phyloP scores from a whole-genome alignment of 2,329 filamentous ascomycete genomes.

The Geosmithia putterillii region DNA sequence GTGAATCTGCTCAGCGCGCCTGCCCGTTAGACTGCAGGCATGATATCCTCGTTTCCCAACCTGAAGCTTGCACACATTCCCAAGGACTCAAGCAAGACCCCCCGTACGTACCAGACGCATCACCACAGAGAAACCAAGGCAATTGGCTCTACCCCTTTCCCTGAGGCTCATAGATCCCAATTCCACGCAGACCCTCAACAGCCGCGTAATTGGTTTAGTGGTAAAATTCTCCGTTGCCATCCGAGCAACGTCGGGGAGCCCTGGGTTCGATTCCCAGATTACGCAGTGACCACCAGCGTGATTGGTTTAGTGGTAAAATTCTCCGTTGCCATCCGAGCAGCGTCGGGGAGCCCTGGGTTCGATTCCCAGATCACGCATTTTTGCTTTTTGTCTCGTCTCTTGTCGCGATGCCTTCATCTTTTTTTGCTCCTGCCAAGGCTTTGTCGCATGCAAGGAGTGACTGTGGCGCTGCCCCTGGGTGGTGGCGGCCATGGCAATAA shows the following conservation, averaged over 20 bases:
- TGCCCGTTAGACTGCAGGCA: no score
- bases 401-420: no score
- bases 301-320: background rate
- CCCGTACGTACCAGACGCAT: no score
- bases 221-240: constrained; percentile 1
- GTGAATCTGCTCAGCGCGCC: no score
- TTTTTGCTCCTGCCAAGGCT: no score
- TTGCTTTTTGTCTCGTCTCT: background rate
- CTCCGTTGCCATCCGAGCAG: background rate
- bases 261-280: constrained; percentile 1
- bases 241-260: constrained; percentile 1
- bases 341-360: background rate
- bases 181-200: background rate
- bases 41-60: no score
- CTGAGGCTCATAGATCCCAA: background rate
- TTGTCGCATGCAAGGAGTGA: no score
- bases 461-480: no score
- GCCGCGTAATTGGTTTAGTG: constrained; percentile 1
- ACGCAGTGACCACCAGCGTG: background rate
- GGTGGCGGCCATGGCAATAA: no score
- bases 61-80: no score
- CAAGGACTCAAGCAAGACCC: no score
- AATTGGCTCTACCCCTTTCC: background rate
- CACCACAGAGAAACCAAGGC: no score
- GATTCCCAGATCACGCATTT: background rate